A percentile compares a stretch with the other conserved stretches of the same genome.
phyloP scores from a whole-genome alignment of 2,329 filamentous ascomycete genomes.

The Claviceps cyperi region DNA sequence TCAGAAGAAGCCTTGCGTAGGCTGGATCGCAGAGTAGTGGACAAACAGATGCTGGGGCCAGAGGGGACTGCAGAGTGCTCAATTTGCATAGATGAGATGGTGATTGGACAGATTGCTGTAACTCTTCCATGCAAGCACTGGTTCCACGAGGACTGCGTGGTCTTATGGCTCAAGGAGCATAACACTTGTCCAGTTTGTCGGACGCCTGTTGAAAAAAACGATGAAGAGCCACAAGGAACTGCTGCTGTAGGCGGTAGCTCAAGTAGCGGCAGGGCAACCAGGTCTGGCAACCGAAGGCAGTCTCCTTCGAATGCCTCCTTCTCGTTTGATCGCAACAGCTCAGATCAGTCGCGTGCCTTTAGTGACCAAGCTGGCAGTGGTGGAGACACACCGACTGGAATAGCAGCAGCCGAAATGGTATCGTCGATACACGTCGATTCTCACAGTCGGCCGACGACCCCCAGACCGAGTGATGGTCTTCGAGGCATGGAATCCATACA shows the following conservation, averaged over 20 bases:
- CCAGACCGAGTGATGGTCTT: slow-evolving; percentile 16
- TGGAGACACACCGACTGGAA: slow-evolving; percentile 3
- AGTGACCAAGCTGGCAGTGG: neutral
- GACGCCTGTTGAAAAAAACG: slow-evolving; percentile 34
- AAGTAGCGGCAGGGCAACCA: neutral
- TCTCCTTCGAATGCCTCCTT: neutral
- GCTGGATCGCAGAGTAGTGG: slow-evolving; percentile 56
- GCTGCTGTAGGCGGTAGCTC: neutral
- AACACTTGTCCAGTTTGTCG: slow-evolving; percentile 84
- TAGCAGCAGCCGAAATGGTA: slow-evolving; percentile 7
- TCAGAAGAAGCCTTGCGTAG: slow-evolving; percentile 57
- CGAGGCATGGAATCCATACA: slow-evolving; percentile 16
- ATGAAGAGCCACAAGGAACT: slow-evolving; percentile 8
- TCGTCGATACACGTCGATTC: slow-evolving; percentile 10
- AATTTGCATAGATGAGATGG: slow-evolving; percentile 84
- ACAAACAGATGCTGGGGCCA: slow-evolving; percentile 50
- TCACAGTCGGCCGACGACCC: slow-evolving; percentile 15
- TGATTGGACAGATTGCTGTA: slow-evolving; percentile 57
- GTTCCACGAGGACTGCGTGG: slow-evolving; percentile 77
- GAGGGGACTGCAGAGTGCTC: slow-evolving; percentile 71
- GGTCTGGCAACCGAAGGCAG: neutral
- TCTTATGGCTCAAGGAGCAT: slow-evolving; percentile 75
- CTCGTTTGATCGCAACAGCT: neutral
- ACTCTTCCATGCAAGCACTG: slow-evolving; percentile 80
- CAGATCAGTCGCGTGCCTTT: slow-evolving; percentile 1